Evolutionary conservation across 2,329 filamentous ascomycete species (phyloP), one percentile per base, ranked within the genome.

Genomic region (Cladosporium austrohemisphaericum): DNA sequence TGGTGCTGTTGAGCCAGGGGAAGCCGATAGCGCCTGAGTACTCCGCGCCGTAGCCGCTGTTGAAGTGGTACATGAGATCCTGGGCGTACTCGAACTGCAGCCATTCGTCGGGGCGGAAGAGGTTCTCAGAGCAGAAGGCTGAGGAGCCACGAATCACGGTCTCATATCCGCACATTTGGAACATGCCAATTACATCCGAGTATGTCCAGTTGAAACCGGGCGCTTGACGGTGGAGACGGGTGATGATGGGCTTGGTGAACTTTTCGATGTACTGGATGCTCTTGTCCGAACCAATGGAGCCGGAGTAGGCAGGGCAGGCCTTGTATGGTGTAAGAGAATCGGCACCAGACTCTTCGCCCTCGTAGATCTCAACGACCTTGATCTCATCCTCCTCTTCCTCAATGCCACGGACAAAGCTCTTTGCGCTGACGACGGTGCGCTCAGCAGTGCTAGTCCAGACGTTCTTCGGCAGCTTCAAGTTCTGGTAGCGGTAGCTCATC

Each of bases 81-180:
- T 86, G 81, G 1, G 75, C 72, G 62, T 86, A 87, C 58, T 86
- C 81, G 55, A 86, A 86, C 56, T 77, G 67, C 23, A 76, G 69
- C 48, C 84, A 72, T 62, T 87, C 84, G 2, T 79, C 70, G 26
- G 83, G 71, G 3, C 76, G 81, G 57, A 85, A 82, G 13, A 84
- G 71, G 43, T 70, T 69, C 0, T 80, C 69, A 46, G 78, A 73
- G 61, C 84, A 86, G 70, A 79, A 86, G 0, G 81, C 79, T 4
- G 80, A 84, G 2, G 67, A 68, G 1, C 83, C 83, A 0, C 73
- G 80, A 55, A 86, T 85, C 58, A 86, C 83, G 3, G 77, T 81
- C 58, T 88, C 84, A 52, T 84, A 87, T 3, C 81, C 84, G 57
- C 84, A 88, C n/a, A 86, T 71, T 57, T 86, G 85, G 0, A 82